These are phyloP conservation scores for Xerocomellus amylosporus DNA, from an alignment of 768 basidiomycete genomes.

Conservation along the genomic window DNA sequence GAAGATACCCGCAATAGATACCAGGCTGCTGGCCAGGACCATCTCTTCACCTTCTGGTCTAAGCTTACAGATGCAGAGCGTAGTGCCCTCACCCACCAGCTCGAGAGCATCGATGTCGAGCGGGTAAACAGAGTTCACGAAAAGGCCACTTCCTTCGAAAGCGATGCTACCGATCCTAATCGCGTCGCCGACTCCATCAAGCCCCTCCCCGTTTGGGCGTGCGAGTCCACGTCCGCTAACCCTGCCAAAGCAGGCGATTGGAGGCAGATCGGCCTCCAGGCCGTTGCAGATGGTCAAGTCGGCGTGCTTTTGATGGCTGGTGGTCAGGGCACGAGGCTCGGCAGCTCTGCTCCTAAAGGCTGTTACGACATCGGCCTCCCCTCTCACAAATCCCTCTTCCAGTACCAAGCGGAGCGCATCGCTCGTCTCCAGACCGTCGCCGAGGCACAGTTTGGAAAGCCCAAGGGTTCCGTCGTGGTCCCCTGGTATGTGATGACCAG, in stretches of 20 bases:
- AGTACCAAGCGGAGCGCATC: slow-evolving; percentile 97
- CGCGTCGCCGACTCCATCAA: slow-evolving; percentile 55
- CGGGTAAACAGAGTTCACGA: slow-evolving; percentile 89
- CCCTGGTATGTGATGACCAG: slow-evolving; percentile 99
- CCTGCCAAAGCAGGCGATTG: slow-evolving; percentile 65
- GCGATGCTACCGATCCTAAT: slow-evolving; percentile 41
- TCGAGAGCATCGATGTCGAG: slow-evolving; percentile 77
- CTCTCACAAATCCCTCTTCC: slow-evolving; percentile 91
- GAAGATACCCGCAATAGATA: slow-evolving; percentile 62
- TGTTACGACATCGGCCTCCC: slow-evolving; percentile 97
- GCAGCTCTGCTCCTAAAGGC: slow-evolving; percentile 91
- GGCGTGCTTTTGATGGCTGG: slow-evolving; percentile 98
- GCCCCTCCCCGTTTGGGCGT: slow-evolving; percentile 77
- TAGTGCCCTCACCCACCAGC: slow-evolving; percentile 61
- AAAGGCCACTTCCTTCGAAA: slow-evolving; percentile 70
- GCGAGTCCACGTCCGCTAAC: slow-evolving; percentile 57
- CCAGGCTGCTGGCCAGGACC: slow-evolving; percentile 78
- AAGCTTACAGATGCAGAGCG: slow-evolving; percentile 65
- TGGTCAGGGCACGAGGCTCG: slow-evolving; percentile 93
- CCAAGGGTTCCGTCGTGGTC: slow-evolving; percentile 63
- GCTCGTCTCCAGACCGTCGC: slow-evolving; percentile 77
- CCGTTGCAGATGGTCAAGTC: slow-evolving; percentile 78
- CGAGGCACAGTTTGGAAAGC: slow-evolving; percentile 49
- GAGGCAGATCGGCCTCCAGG: slow-evolving; percentile 74
- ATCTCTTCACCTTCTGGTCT: slow-evolving; percentile 87